Evolutionary conservation across 23 red algal species (phyloP).

Genomic region (Gracilaria gracilis): DNA sequence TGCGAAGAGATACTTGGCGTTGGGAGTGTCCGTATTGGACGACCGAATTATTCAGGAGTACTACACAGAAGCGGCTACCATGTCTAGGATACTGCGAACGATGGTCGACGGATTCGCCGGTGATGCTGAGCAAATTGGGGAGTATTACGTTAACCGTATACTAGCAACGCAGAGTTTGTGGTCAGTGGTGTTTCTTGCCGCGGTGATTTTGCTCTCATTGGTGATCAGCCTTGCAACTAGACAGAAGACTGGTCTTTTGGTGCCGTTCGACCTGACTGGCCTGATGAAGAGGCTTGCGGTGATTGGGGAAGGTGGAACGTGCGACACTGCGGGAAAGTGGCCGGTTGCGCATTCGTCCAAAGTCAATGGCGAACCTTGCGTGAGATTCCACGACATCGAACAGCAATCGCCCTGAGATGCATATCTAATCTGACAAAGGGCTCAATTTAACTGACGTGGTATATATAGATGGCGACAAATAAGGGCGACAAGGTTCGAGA

Average conservation of each 20-base stretch:
- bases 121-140: neutral
- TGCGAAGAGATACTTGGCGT: conserved; percentile 20
- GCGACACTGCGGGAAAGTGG: conserved; percentile 7
- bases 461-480: no score
- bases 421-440: no score
- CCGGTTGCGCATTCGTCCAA: neutral
- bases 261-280: neutral
- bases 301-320: neutral
- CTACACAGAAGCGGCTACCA: neutral
- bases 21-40: neutral
- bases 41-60: conserved; percentile 14
- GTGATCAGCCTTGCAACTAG: neutral
- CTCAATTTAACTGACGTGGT: no score
- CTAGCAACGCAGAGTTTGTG: conserved; percentile 3
- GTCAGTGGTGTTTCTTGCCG: conserved; percentile 6
- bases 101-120: conserved; percentile 17
- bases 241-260: neutral
- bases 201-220: neutral
- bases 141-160: neutral
- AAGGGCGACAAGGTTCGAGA: no score
- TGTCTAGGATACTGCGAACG: conserved; percentile 1
- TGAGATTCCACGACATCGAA: no score
- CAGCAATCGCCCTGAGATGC: no score
- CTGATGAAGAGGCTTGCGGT: conserved; percentile 1
- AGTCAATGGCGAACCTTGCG: no score